Evolutionary conservation across 805 yeast species (phyloP).

Genomic region (Wickerhamomyces bisporus): DNA sequence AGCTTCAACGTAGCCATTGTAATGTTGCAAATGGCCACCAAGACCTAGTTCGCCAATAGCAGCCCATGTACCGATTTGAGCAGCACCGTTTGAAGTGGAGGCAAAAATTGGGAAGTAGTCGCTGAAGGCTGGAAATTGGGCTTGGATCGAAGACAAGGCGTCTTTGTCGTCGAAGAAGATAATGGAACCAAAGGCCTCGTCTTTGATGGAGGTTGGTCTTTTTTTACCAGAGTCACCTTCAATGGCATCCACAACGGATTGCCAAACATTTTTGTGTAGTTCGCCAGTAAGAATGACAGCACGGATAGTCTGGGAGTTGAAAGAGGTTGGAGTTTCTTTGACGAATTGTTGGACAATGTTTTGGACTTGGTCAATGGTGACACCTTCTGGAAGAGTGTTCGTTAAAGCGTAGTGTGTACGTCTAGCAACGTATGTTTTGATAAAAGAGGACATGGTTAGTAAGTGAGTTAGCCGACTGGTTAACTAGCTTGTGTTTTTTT

Average conservation of each 20-base stretch:
- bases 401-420: constrained; percentile 43
- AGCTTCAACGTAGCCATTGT: constrained; percentile 38
- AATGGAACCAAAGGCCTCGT: constrained; percentile 45
- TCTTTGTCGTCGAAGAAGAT: constrained; percentile 42
- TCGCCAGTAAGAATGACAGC: constrained; percentile 43
- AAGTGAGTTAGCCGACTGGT: too few species aligned
- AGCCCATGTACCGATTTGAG: constrained; percentile 47
- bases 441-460: constrained; percentile 16
- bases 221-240: constrained; percentile 33
- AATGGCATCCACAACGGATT: constrained; percentile 32
- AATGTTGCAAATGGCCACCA: constrained; percentile 51
- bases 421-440: constrained; percentile 34
- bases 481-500: too few species aligned
- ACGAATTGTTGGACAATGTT: constrained; percentile 38
- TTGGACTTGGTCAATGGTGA: constrained; percentile 35
- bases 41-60: constrained; percentile 39
- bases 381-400: constrained; percentile 38
- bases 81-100: constrained; percentile 42
- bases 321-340: constrained; percentile 45
- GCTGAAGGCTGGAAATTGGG: constrained; percentile 37
- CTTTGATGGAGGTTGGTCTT: constrained; percentile 38
- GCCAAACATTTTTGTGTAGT: constrained; percentile 43
- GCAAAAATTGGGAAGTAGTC: constrained; percentile 45
- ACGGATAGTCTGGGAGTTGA: constrained; percentile 47
- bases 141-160: constrained; percentile 35